phyloP scores from a whole-genome alignment of 768 basidiomycete genomes.

The Kwoniella europaea region DNA sequence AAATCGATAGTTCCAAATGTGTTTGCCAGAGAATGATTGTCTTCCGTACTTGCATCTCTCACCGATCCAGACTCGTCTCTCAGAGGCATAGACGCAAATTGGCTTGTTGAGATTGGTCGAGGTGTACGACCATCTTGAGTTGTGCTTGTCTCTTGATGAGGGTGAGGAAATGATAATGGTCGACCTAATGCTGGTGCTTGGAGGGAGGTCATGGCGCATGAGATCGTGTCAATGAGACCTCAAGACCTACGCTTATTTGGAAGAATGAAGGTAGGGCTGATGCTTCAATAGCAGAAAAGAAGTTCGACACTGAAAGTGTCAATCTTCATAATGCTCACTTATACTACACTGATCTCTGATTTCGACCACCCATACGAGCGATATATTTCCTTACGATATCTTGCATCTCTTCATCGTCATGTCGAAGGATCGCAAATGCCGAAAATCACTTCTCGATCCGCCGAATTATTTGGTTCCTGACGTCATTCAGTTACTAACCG shows the following conservation, averaged over 20 bases:
- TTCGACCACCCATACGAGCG: no score
- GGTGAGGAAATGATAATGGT: slow-evolving; percentile 18
- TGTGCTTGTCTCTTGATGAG: not conserved
- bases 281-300: no score
- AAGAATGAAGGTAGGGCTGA: no score
- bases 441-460: not conserved
- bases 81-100: slow-evolving; percentile 1
- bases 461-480: not conserved
- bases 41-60: slow-evolving; percentile 6
- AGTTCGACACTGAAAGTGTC: no score
- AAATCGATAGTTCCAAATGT: slow-evolving; percentile 17
- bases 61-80: slow-evolving; percentile 1
- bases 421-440: not conserved
- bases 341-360: no score
- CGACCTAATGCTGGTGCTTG: slow-evolving; percentile 9
- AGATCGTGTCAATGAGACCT: no score
- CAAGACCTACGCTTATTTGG: no score
- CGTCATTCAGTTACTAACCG: slow-evolving; percentile 9
- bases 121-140: not conserved
- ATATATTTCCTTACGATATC: no score
- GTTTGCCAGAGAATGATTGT: slow-evolving; percentile 19
- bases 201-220: not conserved
- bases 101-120: not conserved
- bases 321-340: no score
- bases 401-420: no score